Evolutionary conservation across 176 grass and related monocot genomes (phyloP).

Genomic region (Eragrostis nindensis): DNA sequence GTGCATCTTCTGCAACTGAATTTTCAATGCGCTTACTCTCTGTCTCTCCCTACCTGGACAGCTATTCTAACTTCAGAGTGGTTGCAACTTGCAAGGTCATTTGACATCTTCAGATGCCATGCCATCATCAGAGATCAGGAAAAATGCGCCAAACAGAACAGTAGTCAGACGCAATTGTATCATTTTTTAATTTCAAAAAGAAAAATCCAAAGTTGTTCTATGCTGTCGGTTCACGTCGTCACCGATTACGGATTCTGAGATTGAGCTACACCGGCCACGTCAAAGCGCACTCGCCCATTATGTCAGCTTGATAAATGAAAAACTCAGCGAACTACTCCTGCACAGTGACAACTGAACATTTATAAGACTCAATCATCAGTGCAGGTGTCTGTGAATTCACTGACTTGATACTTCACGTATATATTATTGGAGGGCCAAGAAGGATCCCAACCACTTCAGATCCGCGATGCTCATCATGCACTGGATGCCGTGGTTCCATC

Average conservation of each 20-base stretch:
- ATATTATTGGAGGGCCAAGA: neutral
- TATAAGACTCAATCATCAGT: neutral
- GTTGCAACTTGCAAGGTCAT: conserved; percentile 2
- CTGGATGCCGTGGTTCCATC: neutral
- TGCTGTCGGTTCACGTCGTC: neutral
- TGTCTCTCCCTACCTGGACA: neutral
- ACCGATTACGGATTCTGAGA: conserved; percentile 6
- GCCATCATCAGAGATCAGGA: no score
- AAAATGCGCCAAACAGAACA: neutral
- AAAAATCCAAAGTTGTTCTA: neutral
- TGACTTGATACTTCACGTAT: conserved; percentile 6
- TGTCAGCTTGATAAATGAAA: conserved; percentile 25
- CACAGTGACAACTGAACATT: neutral
- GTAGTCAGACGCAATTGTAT: conserved; percentile 10
- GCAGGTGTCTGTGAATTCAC: conserved; percentile 1
- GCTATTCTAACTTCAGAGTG: neutral
- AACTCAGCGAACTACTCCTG: conserved; percentile 8
- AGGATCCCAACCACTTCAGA: conserved; percentile 49
- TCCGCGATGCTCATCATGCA: conserved; percentile 26
- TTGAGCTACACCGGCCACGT: neutral
- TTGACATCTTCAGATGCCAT: conserved; percentile 35
- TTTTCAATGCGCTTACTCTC: neutral
- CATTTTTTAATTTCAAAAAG: conserved; percentile 1
- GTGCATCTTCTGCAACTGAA: neutral
- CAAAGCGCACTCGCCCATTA: neutral